Percentiles rank a stretch among this genome's conserved stretches.
Evolutionary conservation across 768 basidiomycete species (phyloP).

Genomic region (Agrocybe praecox): DNA sequence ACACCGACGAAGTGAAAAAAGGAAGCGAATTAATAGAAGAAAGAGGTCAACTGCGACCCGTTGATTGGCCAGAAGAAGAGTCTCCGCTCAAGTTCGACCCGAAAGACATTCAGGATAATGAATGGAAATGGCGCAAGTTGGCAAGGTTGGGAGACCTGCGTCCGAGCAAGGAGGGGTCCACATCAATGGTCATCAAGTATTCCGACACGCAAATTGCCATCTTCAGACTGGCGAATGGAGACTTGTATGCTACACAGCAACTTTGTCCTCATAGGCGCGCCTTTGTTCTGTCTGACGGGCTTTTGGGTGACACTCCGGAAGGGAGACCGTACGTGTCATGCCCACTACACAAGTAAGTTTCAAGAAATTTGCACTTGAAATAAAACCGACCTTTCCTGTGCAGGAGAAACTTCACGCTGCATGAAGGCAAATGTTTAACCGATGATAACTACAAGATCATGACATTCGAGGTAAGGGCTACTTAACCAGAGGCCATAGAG

Average conservation of each 20-base stretch:
- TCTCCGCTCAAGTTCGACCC: slow-evolving; percentile 47
- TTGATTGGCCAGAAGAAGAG: slow-evolving; percentile 66
- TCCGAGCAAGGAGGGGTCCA: slow-evolving; percentile 46
- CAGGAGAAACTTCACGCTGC: slow-evolving; percentile 58
- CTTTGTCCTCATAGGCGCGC: slow-evolving; percentile 58
- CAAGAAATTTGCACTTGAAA: not conserved
- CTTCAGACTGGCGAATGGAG: slow-evolving; percentile 60
- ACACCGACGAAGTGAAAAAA: slow-evolving; percentile 51
- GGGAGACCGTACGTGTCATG: slow-evolving; percentile 51
- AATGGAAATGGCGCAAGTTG: slow-evolving; percentile 62
- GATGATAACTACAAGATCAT: slow-evolving; percentile 62
- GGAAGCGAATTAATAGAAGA: slow-evolving; percentile 57
- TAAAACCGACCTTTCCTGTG: not conserved
- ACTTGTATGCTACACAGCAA: slow-evolving; percentile 71
- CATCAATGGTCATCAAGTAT: slow-evolving; percentile 57
- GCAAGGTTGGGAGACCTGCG: slow-evolving; percentile 50
- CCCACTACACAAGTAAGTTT: slow-evolving; percentile 57
- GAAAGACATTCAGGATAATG: slow-evolving; percentile 40
- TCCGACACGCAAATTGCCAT: slow-evolving; percentile 70
- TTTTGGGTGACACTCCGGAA: slow-evolving; percentile 63
- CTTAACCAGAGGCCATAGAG: not conserved
- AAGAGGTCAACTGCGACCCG: slow-evolving; percentile 64
- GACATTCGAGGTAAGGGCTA: slow-evolving; percentile 47
- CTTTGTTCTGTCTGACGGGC: slow-evolving; percentile 70
- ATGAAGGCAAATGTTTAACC: slow-evolving; percentile 58